These are phyloP conservation scores for Sporopachydermia lactativora DNA, from an alignment of 805 yeast genomes.

Conservation along the genomic window DNA sequence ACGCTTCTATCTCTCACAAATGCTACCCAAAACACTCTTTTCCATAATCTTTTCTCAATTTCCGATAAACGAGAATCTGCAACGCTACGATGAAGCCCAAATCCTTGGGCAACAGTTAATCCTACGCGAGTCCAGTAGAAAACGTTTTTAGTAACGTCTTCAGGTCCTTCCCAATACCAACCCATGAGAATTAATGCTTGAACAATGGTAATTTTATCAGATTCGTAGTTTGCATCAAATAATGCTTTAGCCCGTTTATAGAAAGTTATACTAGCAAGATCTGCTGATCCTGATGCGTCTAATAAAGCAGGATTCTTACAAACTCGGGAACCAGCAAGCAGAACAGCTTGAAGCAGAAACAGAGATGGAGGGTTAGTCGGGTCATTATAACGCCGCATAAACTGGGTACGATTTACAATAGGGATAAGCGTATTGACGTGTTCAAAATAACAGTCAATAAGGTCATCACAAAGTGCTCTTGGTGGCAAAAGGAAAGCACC, in stretches of 20 bases:
- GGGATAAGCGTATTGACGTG: slow-evolving; percentile 59
- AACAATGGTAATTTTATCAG: slow-evolving; percentile 44
- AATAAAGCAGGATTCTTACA: slow-evolving; percentile 36
- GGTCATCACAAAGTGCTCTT: slow-evolving; percentile 39
- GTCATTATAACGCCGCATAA: slow-evolving; percentile 43
- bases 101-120: slow-evolving; percentile 55
- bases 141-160: slow-evolving; percentile 49
- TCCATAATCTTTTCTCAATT: slow-evolving; percentile 35
- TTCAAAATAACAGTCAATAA: slow-evolving; percentile 47
- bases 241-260: slow-evolving; percentile 63
- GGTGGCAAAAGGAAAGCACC: slow-evolving; percentile 66
- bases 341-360: slow-evolving; percentile 50
- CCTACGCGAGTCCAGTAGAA: slow-evolving; percentile 63
- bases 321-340: slow-evolving; percentile 54
- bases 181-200: slow-evolving; percentile 52
- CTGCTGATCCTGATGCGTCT: slow-evolving; percentile 31
- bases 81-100: slow-evolving; percentile 57
- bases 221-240: slow-evolving; percentile 55
- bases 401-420: slow-evolving; percentile 45
- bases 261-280: slow-evolving; percentile 42
- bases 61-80: slow-evolving; percentile 22
- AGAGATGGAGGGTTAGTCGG: slow-evolving; percentile 45
- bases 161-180: slow-evolving; percentile 63
- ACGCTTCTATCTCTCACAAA: slow-evolving; percentile 57
- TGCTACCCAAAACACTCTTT: slow-evolving; percentile 67